Percentiles rank a stretch among this genome's conserved stretches.
Evolutionary conservation across 179 eudicot genomes (phyloP).

Genomic region (Beta macrorhiza): DNA sequence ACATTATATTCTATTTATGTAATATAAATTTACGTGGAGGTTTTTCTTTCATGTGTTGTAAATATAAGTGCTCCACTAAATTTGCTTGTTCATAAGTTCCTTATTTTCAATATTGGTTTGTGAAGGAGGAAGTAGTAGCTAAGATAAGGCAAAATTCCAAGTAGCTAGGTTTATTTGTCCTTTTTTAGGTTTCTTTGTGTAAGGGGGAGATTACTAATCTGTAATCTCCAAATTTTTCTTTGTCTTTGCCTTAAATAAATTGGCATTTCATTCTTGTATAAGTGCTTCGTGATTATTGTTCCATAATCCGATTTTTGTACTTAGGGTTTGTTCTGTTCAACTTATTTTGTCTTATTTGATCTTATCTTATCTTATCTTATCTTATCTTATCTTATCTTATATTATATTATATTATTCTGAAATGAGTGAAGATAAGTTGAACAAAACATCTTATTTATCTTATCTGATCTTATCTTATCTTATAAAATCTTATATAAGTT

Average conservation of each 20-base stretch:
- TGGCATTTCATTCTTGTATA: not conserved
- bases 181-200: not conserved
- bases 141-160: not conserved
- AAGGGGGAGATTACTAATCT: not conserved
- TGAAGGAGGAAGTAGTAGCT: not conserved
- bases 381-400: too few relatives aligned
- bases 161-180: not conserved
- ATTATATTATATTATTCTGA: too few relatives aligned
- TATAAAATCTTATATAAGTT: too few relatives aligned
- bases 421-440: too few relatives aligned
- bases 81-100: not conserved
- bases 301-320: not conserved
- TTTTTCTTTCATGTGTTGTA: not conserved
- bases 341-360: too few relatives aligned
- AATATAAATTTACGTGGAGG: not conserved
- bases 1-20: not conserved
- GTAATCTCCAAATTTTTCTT: not conserved
- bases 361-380: too few relatives aligned
- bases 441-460: too few relatives aligned
- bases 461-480: too few relatives aligned
- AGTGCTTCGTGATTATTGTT: not conserved
- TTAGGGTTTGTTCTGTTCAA: too few relatives aligned
- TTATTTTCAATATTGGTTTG: not conserved
- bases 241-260: not conserved
- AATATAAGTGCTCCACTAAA: not conserved